Base-by-base conservation (phyloP, 805 yeast genomes). In the Saturnispora bothae region DNA sequence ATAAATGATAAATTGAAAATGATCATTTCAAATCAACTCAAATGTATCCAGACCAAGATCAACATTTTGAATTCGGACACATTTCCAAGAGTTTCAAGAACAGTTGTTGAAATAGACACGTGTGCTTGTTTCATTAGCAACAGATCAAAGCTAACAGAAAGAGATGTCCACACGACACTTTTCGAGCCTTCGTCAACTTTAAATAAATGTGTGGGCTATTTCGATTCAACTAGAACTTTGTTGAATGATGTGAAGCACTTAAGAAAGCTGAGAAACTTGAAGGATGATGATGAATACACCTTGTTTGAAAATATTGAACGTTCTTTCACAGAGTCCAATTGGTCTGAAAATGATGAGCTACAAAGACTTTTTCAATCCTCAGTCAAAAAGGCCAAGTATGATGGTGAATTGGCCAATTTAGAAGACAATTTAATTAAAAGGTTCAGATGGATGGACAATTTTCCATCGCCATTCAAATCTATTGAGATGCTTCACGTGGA, bases 91-190 rank as follows among this genome's bases (percentile, higher is more conserved):
- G 70, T 76, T 38, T 81, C 86, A 0, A 63, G 73, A 42, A 65
- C 79, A 4, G 59, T 77, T 8, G 52, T 85, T 4, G 97, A 89
- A 52, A 51, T 86, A 12, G 96, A 89, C 54, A 59, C 79, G 1
- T 48, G 65, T 5, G 77, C 85, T 0, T 66, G 61, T n/a, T 60
- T 68, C 54, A 79, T 89, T 10, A 23, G 59, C 7, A 86, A 88
- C 52, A 57, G 86, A 18, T 38, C 48, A 1, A 59, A 59, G 0
- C 33, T 78, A 8, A 48, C 47, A 4, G 68, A 66, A 40, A 51
- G 76, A 23, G 61, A 69, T 37, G 45, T 73, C 4, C 86, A 80
- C 41, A 39, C 58, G 2, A 77, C 69, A 16, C 20, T 43, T 13
- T n/a, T 28, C 3, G 44, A 39, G 15, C 19, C 34, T 12, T 20